These are phyloP conservation scores for Hypseocharis bilobata DNA, from an alignment of 441 rosid genomes.

Conservation along the genomic window DNA sequence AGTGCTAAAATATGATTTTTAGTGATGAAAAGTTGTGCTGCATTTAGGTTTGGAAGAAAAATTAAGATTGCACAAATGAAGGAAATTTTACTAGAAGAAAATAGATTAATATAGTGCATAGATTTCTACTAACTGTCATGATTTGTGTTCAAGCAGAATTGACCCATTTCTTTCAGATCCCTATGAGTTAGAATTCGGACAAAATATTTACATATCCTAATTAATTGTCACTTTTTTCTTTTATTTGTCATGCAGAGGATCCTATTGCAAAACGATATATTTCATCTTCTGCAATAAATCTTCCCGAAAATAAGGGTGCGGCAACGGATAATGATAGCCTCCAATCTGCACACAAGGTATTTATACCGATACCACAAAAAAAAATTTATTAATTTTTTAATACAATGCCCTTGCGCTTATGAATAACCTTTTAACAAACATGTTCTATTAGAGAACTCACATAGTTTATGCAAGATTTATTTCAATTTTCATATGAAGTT, in stretches of 20 bases:
- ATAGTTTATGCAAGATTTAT: not conserved
- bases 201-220: not conserved
- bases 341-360: slow-evolving; percentile 36
- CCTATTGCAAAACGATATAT: slow-evolving; percentile 52
- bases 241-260: slow-evolving; percentile 42
- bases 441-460: not conserved
- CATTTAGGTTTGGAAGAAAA: not conserved
- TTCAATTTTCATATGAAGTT: not conserved
- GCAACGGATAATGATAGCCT: slow-evolving; percentile 27
- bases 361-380: not conserved
- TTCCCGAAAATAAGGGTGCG: slow-evolving; percentile 33
- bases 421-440: not conserved
- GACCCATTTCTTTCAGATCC: not conserved
- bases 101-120: not conserved
- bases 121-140: not conserved
- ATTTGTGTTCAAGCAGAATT: not conserved
- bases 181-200: not conserved
- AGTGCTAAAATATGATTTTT: not conserved
- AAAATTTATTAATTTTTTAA: too few relatives aligned
- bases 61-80: not conserved
- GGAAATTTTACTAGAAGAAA: not conserved
- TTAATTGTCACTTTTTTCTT: slow-evolving; percentile 4
- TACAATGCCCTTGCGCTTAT: too few relatives aligned
- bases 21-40: not conserved
- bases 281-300: slow-evolving; percentile 33